Conservation (phyloP, 2,329 filamentous ascomycete species). For the Botrytis squamosa region DNA sequence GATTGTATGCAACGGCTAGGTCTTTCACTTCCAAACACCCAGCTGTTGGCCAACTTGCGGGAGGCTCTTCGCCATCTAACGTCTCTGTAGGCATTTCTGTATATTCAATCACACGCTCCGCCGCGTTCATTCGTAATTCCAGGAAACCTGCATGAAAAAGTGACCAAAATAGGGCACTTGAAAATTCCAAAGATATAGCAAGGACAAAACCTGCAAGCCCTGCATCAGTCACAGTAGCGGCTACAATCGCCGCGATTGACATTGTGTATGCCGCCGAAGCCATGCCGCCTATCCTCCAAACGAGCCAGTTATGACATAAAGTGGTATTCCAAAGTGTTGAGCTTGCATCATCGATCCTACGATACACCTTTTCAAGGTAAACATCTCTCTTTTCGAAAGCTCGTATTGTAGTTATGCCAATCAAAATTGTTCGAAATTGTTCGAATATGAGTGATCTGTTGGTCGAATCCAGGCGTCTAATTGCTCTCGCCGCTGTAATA, state of each 20-base stretch:
- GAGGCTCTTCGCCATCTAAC: slow-evolving; percentile 59
- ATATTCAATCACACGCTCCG: slow-evolving; percentile 74
- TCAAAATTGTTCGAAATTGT: slow-evolving; percentile 65
- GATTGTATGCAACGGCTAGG: slow-evolving; percentile 68
- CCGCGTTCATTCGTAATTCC: slow-evolving; percentile 75
- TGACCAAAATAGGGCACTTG: slow-evolving; percentile 60
- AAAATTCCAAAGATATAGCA: slow-evolving; percentile 69
- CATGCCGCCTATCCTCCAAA: slow-evolving; percentile 39
- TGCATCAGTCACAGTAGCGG: slow-evolving; percentile 61
- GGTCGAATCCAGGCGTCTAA: slow-evolving; percentile 73
- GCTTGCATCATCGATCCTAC: slow-evolving; percentile 64
- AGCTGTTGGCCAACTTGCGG: slow-evolving; percentile 71
- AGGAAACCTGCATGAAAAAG: slow-evolving; percentile 65
- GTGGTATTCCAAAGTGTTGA: slow-evolving; percentile 63
- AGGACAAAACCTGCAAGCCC: slow-evolving; percentile 72
- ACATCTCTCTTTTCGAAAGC: slow-evolving; percentile 65
- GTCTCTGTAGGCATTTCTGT: slow-evolving; percentile 64
- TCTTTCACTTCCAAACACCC: slow-evolving; percentile 69
- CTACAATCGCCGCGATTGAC: slow-evolving; percentile 62
- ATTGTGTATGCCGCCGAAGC: slow-evolving; percentile 67
- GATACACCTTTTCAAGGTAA: slow-evolving; percentile 67
- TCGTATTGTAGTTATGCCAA: slow-evolving; percentile 72
- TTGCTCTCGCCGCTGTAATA: slow-evolving; percentile 61
- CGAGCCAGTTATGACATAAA: slow-evolving; percentile 23
- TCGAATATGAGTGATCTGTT: slow-evolving; percentile 74